These are phyloP conservation scores for Curvularia verruculosa DNA, from an alignment of 2,329 filamentous ascomycete genomes.

Conservation along the genomic window DNA sequence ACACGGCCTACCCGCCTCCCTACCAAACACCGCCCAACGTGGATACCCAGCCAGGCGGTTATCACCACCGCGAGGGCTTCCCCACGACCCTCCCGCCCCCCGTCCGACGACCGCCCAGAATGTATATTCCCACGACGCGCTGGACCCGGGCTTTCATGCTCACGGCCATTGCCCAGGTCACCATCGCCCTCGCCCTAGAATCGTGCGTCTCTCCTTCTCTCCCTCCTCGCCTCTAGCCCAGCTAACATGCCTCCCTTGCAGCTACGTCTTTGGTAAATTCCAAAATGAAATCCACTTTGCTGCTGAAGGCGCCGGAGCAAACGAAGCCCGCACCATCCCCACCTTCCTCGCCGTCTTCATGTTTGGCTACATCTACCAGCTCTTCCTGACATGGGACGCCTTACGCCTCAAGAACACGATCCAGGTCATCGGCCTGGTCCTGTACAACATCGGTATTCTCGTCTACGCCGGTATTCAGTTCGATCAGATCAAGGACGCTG, in stretches of 20 bases:
- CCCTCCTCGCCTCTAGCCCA: neutral
- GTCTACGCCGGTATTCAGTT: conserved; percentile 94
- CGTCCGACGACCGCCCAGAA: conserved; percentile 47
- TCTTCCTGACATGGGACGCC: conserved; percentile 90
- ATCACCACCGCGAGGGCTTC: conserved; percentile 50
- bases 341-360: conserved; percentile 97
- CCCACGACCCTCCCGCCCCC: conserved; percentile 51
- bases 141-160: conserved; percentile 90
- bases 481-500: conserved; percentile 82
- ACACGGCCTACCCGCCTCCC: conserved; percentile 47
- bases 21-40: conserved; percentile 47
- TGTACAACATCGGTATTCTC: conserved; percentile 89
- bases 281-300: conserved; percentile 64
- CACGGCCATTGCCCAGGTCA: conserved; percentile 75
- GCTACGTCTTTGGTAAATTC: conserved; percentile 89
- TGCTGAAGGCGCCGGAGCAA: conserved; percentile 44
- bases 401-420: conserved; percentile 96
- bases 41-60: conserved; percentile 59
- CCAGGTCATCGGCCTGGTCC: conserved; percentile 92
- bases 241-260: conserved; percentile 50
- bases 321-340: conserved; percentile 72
- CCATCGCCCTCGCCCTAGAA: conserved; percentile 83
- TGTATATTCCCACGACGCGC: conserved; percentile 79
- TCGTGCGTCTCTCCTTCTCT: conserved; percentile 64
- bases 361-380: conserved; percentile 92